Conservation (phyloP, 208 protist genomes). For the Acanthamoeba triangularis region DNA sequence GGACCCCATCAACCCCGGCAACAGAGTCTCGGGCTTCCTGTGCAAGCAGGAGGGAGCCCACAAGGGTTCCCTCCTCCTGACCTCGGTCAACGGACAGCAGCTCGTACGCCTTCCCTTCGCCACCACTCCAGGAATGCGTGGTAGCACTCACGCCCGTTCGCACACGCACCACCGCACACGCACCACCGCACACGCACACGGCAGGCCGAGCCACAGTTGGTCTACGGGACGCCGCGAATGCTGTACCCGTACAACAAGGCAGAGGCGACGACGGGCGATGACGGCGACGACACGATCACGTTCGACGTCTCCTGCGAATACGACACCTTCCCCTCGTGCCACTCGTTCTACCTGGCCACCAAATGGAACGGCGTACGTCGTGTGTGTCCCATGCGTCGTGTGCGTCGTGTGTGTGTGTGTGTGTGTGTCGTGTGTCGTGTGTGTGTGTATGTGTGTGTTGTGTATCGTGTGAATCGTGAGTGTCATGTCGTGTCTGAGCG, state of each 20-base stretch:
- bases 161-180: neutral
- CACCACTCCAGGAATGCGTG: neutral
- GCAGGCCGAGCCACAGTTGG: neutral
- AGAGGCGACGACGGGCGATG: neutral
- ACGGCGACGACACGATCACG: neutral
- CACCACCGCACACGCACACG: neutral
- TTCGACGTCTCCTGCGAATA: constrained; percentile 3
- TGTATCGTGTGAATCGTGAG: too few species aligned
- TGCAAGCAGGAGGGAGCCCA: constrained; percentile 39
- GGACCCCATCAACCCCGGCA: neutral
- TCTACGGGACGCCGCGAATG: constrained; percentile 9
- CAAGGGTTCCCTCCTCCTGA: neutral
- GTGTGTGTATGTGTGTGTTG: too few species aligned
- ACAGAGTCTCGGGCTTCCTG: neutral
- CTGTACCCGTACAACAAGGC: neutral
- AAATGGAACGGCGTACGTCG: constrained; percentile 28
- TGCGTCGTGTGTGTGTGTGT: too few species aligned
- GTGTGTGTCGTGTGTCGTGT: neutral
- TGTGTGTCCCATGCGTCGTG: too few species aligned
- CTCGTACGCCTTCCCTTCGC: neutral
- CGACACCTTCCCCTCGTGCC: neutral
- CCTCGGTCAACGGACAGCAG: neutral
- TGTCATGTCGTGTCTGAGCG: too few species aligned
- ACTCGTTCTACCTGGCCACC: neutral
- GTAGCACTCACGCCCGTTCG: neutral